Percentiles rank a stretch among this genome's conserved stretches.
These are phyloP conservation scores for Fusarium sp. DNA, from an alignment of 2,329 filamentous ascomycete species.

Conservation along the genomic window DNA sequence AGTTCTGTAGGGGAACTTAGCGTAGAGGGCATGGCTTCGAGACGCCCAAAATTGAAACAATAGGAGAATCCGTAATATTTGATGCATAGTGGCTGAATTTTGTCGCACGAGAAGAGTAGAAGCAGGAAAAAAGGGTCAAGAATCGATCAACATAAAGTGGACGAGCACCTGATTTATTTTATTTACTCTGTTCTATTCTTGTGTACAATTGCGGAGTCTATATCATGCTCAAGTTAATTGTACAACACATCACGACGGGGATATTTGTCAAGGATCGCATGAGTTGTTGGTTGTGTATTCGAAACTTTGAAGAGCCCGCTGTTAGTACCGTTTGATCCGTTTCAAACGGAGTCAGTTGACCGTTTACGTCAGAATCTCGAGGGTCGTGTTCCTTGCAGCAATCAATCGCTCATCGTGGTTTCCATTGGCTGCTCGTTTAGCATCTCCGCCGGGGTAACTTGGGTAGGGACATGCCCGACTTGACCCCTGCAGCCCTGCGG, in stretches of 20 bases:
- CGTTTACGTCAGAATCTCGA: constrained; percentile 16
- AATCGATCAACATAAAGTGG: neutral
- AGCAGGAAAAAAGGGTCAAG: neutral
- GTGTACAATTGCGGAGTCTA: neutral
- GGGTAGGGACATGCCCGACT: too few relatives aligned
- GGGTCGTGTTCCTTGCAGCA: constrained; percentile 34
- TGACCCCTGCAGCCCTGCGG: constrained; percentile 20
- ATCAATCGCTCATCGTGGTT: constrained; percentile 3
- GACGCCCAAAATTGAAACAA: constrained; percentile 30
- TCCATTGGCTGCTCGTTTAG: constrained; percentile 19
- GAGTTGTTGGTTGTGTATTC: constrained; percentile 7
- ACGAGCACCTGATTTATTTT: neutral
- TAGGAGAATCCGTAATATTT: constrained; percentile 1
- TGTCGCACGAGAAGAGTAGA: neutral
- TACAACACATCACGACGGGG: neutral
- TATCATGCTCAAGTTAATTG: neutral
- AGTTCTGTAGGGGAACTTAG: constrained; percentile 9
- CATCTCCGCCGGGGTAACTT: too few relatives aligned
- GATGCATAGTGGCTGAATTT: constrained; percentile 9
- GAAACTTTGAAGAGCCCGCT: constrained; percentile 1
- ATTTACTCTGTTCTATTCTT: neutral
- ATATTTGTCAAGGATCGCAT: constrained; percentile 3
- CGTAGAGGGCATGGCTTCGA: neutral
- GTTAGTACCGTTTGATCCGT: constrained; percentile 19
- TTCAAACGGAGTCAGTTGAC: constrained; percentile 12